A percentile compares a stretch with the other conserved stretches of the same genome.
Conservation (phyloP, 345 rosid genomes). For the Iberis pinnata region DNA sequence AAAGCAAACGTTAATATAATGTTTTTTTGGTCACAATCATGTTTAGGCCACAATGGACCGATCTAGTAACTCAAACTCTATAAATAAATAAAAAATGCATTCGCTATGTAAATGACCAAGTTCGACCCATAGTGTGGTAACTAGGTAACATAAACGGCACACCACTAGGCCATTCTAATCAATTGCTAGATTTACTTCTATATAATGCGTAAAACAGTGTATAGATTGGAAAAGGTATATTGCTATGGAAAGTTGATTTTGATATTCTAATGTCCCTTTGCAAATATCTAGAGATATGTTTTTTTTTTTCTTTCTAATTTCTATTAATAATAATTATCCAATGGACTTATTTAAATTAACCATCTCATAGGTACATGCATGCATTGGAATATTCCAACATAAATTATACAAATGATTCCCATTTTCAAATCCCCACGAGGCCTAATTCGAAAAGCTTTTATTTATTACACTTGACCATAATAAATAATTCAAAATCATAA, state of each 20-base stretch:
- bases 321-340: not conserved
- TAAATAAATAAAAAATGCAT: too few relatives aligned
- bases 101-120: too few relatives aligned
- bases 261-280: not conserved
- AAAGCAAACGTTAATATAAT: too few relatives aligned
- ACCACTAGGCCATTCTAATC: too few relatives aligned
- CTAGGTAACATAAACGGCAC: too few relatives aligned
- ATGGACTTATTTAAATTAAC: not conserved
- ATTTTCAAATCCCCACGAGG: conserved; percentile 22
- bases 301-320: not conserved
- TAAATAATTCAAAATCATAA: conserved; percentile 4
- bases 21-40: too few relatives aligned
- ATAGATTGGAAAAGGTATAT: too few relatives aligned
- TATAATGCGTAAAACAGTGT: too few relatives aligned
- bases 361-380: conserved; percentile 13
- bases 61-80: too few relatives aligned
- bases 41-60: too few relatives aligned
- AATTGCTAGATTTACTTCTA: too few relatives aligned
- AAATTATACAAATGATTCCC: not conserved
- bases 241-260: not conserved
- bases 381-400: not conserved
- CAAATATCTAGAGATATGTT: not conserved
- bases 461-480: not conserved
- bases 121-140: too few relatives aligned
- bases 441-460: conserved; percentile 16